Base-by-base conservation (phyloP, 441 rosid genomes). In the Eugenia klotzschiana region DNA sequence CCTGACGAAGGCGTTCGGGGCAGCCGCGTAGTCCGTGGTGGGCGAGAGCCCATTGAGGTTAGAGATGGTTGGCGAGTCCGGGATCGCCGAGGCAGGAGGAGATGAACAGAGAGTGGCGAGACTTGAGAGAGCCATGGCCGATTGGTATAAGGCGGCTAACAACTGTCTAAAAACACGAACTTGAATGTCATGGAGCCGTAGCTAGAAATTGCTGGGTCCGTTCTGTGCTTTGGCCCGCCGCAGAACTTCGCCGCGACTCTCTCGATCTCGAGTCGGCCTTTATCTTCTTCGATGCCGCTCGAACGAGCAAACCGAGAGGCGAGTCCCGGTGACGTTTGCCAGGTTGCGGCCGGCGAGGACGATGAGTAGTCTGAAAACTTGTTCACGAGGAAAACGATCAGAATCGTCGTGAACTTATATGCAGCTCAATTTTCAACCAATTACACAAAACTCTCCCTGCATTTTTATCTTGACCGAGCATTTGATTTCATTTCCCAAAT, bases 1-100 rank as follows among this genome's bases (percentile, higher is more conserved):
- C 40, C 87, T 87, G 58, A 88, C 73, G 69, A 84, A 85, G 51
- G 29, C 87, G 79, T n/a, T 64, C 49, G 82, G 51, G 6, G 72
- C 82, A 37, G 80, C 83, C 6, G 85, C 80, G 81, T 85, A 81
- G 14, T 82, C 82, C 29, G 69, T 26, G 13, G 49, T 40, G 81
- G 85, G 20, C 57, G 84, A 43, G 25, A 60, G 57, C 37, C 84
- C 84, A 26, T 69, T 51, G 43, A 57, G 90, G 84, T 55, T 77
- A 22, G 54, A 16, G 50, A 79, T 64, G 80, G 85, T 7, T 33
- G 82, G 82, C 25, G 88, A 84, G 80, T 86, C 54, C 3, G 89
- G 87, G 11, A 37, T 13, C 14, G 25, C 77, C 77, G 77, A 33
- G 15, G 37, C 77, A 11, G 77, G 77, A 3, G 77, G 46, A 69